phyloP scores from a whole-genome alignment of 495 filamentous ascomycete species.

The Trichoderma reesei region DNA sequence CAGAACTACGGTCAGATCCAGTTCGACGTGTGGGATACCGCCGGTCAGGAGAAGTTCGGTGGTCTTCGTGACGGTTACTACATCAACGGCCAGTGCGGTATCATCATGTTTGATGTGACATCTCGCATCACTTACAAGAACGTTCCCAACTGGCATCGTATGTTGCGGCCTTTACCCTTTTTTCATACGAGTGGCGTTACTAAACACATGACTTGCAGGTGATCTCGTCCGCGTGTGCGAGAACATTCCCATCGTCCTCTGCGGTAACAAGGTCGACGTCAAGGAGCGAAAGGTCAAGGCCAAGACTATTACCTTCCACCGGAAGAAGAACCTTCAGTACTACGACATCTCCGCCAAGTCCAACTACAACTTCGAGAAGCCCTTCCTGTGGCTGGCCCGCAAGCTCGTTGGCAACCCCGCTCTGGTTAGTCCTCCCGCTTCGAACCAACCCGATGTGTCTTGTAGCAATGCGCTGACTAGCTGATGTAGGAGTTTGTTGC shows the following conservation, averaged over 20 bases:
- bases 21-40: slow-evolving; percentile 99
- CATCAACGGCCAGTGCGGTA: slow-evolving; percentile 99
- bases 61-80: slow-evolving; percentile 99
- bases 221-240: slow-evolving; percentile 99
- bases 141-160: slow-evolving; percentile 99
- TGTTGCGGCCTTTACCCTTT: slow-evolving; percentile 28
- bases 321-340: slow-evolving; percentile 99
- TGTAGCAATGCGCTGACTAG: slow-evolving; percentile 1
- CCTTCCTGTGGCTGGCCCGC: slow-evolving; percentile 98
- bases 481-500: slow-evolving; percentile 86
- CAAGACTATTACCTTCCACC: slow-evolving; percentile 99
- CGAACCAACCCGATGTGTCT: not conserved
- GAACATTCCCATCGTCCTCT: slow-evolving; percentile 97
- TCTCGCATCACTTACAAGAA: slow-evolving; percentile 99
- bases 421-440: slow-evolving; percentile 52
- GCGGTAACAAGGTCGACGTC: slow-evolving; percentile 99
- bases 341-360: slow-evolving; percentile 99
- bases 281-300: slow-evolving; percentile 99
- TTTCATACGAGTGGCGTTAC: not conserved
- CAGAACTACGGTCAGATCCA: slow-evolving; percentile 94
- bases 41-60: slow-evolving; percentile 99
- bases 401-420: slow-evolving; percentile 93
- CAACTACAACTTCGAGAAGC: slow-evolving; percentile 99
- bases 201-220: slow-evolving; percentile 42
- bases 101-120: slow-evolving; percentile 99